Conservation (phyloP, 805 yeast species). For the Candida loeiensis region DNA sequence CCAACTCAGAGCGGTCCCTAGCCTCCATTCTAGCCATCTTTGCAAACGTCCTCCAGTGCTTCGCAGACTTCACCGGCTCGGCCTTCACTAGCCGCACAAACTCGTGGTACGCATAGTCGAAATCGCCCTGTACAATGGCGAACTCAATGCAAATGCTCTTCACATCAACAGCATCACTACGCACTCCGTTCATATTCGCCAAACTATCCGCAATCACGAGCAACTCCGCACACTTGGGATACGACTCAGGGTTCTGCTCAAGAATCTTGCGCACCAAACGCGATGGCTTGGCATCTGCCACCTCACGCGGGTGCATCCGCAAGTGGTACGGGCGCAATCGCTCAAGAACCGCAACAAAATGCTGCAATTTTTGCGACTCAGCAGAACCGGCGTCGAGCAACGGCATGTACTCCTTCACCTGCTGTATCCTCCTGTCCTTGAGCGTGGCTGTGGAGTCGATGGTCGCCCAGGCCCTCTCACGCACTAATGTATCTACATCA, state of each 20-base stretch:
- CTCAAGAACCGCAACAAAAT: constrained; percentile 34
- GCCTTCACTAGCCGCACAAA: constrained; percentile 36
- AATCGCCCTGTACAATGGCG: constrained; percentile 61
- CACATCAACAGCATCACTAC: constrained; percentile 19
- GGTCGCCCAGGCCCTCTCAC: constrained; percentile 18
- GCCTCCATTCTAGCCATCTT: constrained; percentile 25
- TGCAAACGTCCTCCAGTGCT: constrained; percentile 47
- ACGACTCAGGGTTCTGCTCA: constrained; percentile 53
- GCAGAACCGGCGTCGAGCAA: constrained; percentile 19
- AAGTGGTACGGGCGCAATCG: constrained; percentile 36
- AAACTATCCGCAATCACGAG: constrained; percentile 40
- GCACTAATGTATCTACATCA: constrained; percentile 14
- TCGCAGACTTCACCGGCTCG: constrained; percentile 16
- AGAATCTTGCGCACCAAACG: constrained; percentile 41
- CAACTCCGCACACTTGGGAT: constrained; percentile 42
- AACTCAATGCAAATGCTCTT: constrained; percentile 59
- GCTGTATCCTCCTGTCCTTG: constrained; percentile 29
- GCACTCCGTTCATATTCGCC: constrained; percentile 7
- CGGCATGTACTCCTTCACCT: constrained; percentile 23
- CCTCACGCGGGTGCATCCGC: constrained; percentile 11
- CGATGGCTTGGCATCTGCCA: constrained; percentile 19
- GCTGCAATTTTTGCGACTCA: constrained; percentile 22
- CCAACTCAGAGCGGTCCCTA: constrained; percentile 24
- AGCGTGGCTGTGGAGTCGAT: constrained; percentile 19
- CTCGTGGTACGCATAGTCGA: constrained; percentile 50